phyloP scores from a whole-genome alignment of 306 rosid genomes.

The Cicer cuneatum region DNA sequence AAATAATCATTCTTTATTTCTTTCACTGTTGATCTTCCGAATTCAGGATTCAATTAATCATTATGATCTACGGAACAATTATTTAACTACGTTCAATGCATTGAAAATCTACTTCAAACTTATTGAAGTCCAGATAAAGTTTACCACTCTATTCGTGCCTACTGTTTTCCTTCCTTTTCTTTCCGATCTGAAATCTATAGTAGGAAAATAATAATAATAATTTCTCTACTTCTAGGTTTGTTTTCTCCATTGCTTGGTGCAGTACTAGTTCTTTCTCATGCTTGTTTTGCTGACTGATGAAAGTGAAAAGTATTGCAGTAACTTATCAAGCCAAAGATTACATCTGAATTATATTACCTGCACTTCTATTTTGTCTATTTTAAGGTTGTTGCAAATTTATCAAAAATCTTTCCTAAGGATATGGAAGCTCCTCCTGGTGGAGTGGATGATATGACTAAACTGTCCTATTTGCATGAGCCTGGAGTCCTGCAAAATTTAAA shows the following conservation, averaged over 20 bases:
- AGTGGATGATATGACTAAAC: conserved; percentile 99
- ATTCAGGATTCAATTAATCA: conserved; percentile 31
- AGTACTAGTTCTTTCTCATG: conserved; percentile 18
- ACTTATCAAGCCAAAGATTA: conserved; percentile 40
- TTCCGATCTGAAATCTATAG: conserved; percentile 29
- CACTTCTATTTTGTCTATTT: conserved; percentile 43
- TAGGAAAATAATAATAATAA: conserved; percentile 16
- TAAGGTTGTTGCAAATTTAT: conserved; percentile 71
- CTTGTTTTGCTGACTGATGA: conserved; percentile 27
- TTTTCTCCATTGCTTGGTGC: conserved; percentile 39
- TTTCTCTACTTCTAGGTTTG: conserved; percentile 26
- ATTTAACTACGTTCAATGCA: conserved; percentile 19
- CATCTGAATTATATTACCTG: conserved; percentile 37
- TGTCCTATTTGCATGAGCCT: conserved; percentile 98
- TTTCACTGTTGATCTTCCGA: conserved; percentile 20
- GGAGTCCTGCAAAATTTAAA: conserved; percentile 93
- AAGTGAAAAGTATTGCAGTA: conserved; percentile 32
- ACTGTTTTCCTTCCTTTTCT: conserved; percentile 25
- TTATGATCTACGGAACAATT: conserved; percentile 31
- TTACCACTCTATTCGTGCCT: neutral
- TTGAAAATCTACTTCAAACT: conserved; percentile 30
- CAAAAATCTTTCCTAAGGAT: conserved; percentile 80
- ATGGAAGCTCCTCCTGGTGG: conserved; percentile 94
- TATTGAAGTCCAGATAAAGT: conserved; percentile 21
- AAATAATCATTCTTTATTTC: conserved; percentile 35